Evolutionary conservation across 257 asterid genomes (phyloP).

Genomic region (Gentiana macrophylla): DNA sequence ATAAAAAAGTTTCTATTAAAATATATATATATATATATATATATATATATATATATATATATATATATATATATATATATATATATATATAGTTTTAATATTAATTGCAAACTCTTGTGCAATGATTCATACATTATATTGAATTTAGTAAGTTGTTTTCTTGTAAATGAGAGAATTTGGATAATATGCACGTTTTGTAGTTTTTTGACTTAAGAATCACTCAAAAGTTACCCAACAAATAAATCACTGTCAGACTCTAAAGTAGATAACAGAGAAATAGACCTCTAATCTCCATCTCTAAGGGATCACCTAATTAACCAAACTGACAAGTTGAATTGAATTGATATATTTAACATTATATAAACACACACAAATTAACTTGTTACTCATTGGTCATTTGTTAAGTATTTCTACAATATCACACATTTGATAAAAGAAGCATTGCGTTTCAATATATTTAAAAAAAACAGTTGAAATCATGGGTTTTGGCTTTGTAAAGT

Average conservation of each 20-base stretch:
- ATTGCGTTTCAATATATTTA: background rate
- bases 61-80: background rate
- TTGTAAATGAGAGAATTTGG: constrained; percentile 2
- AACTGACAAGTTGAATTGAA: constrained; percentile 7
- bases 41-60: background rate
- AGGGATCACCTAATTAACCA: constrained; percentile 15
- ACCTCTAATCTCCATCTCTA: background rate
- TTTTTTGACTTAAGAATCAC: constrained; percentile 34
- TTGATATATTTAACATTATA: background rate
- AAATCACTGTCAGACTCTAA: constrained; percentile 10
- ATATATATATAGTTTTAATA: too few relatives aligned
- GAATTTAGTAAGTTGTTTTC: too few relatives aligned
- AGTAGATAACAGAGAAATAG: background rate
- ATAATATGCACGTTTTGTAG: too few relatives aligned
- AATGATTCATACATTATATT: too few relatives aligned
- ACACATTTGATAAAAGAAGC: background rate
- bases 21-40: background rate
- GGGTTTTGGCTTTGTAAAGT: constrained; percentile 15
- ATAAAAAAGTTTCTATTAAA: too few relatives aligned
- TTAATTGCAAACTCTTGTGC: too few relatives aligned
- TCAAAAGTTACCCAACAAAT: constrained; percentile 22
- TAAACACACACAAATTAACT: background rate
- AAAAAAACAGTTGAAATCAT: constrained; percentile 7
- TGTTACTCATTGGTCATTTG: background rate
- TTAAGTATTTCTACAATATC: background rate